Percentiles rank a stretch among this genome's conserved stretches.
Conservation (phyloP, 345 rosid genomes). For the Bruguiera gymnorhiza region DNA sequence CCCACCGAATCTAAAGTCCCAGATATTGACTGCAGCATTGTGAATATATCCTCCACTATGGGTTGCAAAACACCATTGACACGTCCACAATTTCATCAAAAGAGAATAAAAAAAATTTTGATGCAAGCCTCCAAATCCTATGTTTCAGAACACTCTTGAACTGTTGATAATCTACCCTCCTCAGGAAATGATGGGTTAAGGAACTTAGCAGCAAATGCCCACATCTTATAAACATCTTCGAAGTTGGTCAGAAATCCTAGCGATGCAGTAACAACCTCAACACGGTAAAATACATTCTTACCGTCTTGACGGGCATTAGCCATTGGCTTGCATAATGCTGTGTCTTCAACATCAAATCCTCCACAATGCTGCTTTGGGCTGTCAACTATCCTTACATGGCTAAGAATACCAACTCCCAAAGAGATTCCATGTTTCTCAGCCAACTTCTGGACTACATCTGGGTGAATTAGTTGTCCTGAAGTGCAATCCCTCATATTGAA, state of each 20-base stretch:
- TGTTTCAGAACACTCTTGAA: slow-evolving; percentile 44
- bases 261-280: slow-evolving; percentile 70
- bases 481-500: slow-evolving; percentile 46
- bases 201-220: slow-evolving; percentile 61
- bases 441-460: slow-evolving; percentile 55
- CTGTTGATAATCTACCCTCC: slow-evolving; percentile 34
- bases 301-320: slow-evolving; percentile 33
- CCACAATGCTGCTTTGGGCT: slow-evolving; percentile 41
- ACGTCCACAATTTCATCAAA: slow-evolving; percentile 11
- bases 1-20: neutral
- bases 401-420: slow-evolving; percentile 57
- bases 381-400: slow-evolving; percentile 52
- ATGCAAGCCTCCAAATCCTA: slow-evolving; percentile 17
- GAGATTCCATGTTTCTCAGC: slow-evolving; percentile 63
- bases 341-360: slow-evolving; percentile 40
- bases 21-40: neutral
- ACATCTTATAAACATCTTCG: slow-evolving; percentile 63
- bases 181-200: slow-evolving; percentile 44
- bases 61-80: slow-evolving; percentile 10
- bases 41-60: neutral
- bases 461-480: slow-evolving; percentile 40
- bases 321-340: slow-evolving; percentile 52
- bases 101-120: slow-evolving; percentile 7
- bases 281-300: slow-evolving; percentile 43
- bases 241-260: slow-evolving; percentile 66